Base-by-base conservation (phyloP, 2,329 filamentous ascomycete species). In the Lachnellula hyalina region DNA sequence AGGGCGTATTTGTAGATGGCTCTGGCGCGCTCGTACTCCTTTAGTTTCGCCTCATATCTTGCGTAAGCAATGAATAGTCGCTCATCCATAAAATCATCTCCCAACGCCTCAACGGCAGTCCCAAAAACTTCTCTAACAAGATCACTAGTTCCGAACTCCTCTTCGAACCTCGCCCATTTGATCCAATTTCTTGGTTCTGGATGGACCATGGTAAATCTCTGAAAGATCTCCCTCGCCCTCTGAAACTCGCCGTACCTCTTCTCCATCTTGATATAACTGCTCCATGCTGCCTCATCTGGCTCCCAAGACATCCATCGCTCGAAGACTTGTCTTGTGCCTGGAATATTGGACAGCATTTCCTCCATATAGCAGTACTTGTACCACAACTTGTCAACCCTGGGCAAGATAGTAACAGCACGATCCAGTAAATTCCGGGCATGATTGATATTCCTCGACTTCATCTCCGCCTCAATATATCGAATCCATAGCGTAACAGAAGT, bases 341-440 rank as follows among this genome's bases (percentile, higher is more conserved):
- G 85, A 48, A 99, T 86, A 67, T 99, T 96, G 6, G 91, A 91
- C 52, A 99, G 80, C 74, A 93, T 97, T 79, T 99, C 94, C 75
- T 97, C 93, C 87, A 96, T 95, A 71, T 96, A 96, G 25, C 96
- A 90, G 77, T 96, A 99, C 72, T 97, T 97, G 77, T 96, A 99
- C 94, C 94, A 99, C 35, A 99, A 76, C 78, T 97, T 97, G 71
- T 97, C 91, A 41, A 97, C 83, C 54, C 94, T 80, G 5, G 94
- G 94, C 40, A 96, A 77, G 53, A 95, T 89, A 0, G 91, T 91
- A 51, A 97, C 90, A n/a, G 94, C 92, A 53, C 94, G 86, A 71
- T 99, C 94, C 51, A 99, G 82, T 50, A 99, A 74, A 70, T 99
- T 99, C 55, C 94, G 81, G 35, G 94, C 92, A 79, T 97, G 93